Percentiles rank a stretch among this genome's conserved stretches.
These are phyloP conservation scores for Hemileccinum impolitum DNA, from an alignment of 768 basidiomycete genomes.

Conservation along the genomic window DNA sequence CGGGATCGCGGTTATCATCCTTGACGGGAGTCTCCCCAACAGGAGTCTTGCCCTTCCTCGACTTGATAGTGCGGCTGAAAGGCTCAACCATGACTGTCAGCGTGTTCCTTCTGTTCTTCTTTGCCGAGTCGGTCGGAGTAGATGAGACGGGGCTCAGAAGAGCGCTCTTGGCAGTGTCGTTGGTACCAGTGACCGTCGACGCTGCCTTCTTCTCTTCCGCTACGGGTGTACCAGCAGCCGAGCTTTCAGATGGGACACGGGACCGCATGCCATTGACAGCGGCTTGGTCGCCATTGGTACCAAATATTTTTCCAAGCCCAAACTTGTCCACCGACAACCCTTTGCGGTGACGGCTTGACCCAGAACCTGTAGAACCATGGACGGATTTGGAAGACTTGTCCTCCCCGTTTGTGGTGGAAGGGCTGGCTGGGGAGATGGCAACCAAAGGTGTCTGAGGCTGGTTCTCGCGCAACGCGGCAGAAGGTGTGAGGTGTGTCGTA, in stretches of 20 bases:
- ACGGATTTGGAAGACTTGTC: slow-evolving; percentile 30
- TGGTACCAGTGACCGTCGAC: slow-evolving; percentile 1
- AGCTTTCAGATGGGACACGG: slow-evolving; percentile 43
- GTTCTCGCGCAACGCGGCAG: slow-evolving; percentile 26
- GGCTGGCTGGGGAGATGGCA: slow-evolving; percentile 41
- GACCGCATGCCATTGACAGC: slow-evolving; percentile 34
- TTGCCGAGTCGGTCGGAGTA: slow-evolving; percentile 34
- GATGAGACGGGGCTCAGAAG: slow-evolving; percentile 37
- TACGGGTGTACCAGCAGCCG: slow-evolving; percentile 20
- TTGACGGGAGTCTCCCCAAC: slow-evolving; percentile 39
- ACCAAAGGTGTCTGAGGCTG: slow-evolving; percentile 29
- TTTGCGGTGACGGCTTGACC: slow-evolving; percentile 54
- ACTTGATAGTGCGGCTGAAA: slow-evolving; percentile 47
- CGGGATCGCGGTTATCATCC: slow-evolving; percentile 39
- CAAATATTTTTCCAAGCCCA: slow-evolving; percentile 73
- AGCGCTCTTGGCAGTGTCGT: slow-evolving; percentile 26
- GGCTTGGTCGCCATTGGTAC: slow-evolving; percentile 36
- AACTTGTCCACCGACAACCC: slow-evolving; percentile 79
- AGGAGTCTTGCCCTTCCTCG: slow-evolving; percentile 34
- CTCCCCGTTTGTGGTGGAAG: slow-evolving; percentile 32
- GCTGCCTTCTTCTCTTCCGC: slow-evolving; percentile 19
- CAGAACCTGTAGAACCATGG: slow-evolving; percentile 36
- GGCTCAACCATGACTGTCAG: slow-evolving; percentile 87
- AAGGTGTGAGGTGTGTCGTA: slow-evolving; percentile 18
- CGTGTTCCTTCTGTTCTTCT: slow-evolving; percentile 74